A percentile compares a stretch with the other conserved stretches of the same genome.
Evolutionary conservation across 1,139 yeast genomes (phyloP).

Genomic region (Kurtzmaniella quercitrusa): DNA sequence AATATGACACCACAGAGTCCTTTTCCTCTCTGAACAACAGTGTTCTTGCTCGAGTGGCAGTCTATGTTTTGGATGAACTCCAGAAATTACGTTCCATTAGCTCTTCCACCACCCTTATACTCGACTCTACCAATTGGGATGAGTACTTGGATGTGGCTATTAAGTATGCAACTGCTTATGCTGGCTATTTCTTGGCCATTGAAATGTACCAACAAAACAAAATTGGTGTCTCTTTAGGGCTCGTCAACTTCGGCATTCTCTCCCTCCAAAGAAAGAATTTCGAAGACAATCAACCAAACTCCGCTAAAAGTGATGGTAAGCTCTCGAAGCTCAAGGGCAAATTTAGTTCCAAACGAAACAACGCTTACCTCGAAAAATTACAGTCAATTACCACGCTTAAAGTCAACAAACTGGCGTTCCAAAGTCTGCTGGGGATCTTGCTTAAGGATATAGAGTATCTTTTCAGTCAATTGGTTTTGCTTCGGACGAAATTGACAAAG

Average conservation of each 20-base stretch:
- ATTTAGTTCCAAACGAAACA: slow-evolving; percentile 26
- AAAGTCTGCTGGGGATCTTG: slow-evolving; percentile 28
- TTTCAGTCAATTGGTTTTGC: slow-evolving; percentile 35
- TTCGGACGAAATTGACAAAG: slow-evolving; percentile 37
- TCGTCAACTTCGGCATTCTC: slow-evolving; percentile 35
- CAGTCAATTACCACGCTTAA: slow-evolving; percentile 35
- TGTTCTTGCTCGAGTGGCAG: slow-evolving; percentile 39
- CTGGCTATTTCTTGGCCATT: slow-evolving; percentile 39
- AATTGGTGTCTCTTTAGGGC: slow-evolving; percentile 41
- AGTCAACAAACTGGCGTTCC: slow-evolving; percentile 33
- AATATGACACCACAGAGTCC: slow-evolving; percentile 23
- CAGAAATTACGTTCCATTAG: slow-evolving; percentile 13
- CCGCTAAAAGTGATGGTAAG: slow-evolving; percentile 5
- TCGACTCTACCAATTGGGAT: slow-evolving; percentile 27
- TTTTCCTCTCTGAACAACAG: slow-evolving; percentile 34
- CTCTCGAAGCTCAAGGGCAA: slow-evolving; percentile 16
- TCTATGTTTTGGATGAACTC: slow-evolving; percentile 34
- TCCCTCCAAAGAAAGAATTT: slow-evolving; percentile 34
- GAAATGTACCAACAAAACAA: slow-evolving; percentile 39
- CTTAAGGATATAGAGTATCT: slow-evolving; percentile 35
- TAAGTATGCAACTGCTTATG: slow-evolving; percentile 37
- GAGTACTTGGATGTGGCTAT: slow-evolving; percentile 29
- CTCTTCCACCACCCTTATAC: slow-evolving; percentile 4
- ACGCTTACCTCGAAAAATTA: slow-evolving; percentile 26
- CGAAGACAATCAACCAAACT: slow-evolving; percentile 9